Percentiles rank a stretch among this genome's conserved stretches.
Evolutionary conservation across 345 rosid genomes (phyloP).

Genomic region (Laguncularia racemosa): DNA sequence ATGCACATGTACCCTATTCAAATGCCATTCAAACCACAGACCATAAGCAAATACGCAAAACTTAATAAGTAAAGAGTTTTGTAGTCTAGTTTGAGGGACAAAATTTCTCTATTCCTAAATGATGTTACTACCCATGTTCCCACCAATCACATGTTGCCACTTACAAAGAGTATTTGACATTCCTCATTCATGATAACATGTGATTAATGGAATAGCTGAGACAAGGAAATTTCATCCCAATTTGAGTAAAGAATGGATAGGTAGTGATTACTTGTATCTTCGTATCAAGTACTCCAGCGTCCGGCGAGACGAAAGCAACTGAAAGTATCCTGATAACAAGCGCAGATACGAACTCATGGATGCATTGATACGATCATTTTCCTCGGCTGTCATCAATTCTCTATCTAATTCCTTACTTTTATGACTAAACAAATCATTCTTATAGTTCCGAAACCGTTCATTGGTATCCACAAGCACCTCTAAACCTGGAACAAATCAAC

Average conservation of each 20-base stretch:
- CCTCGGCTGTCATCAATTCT: constrained; percentile 54
- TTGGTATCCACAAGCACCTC: constrained; percentile 56
- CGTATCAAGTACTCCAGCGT: constrained; percentile 93
- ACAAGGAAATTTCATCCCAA: not conserved
- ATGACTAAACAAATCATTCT: constrained; percentile 60
- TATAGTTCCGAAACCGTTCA: constrained; percentile 59
- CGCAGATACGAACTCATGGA: constrained; percentile 53
- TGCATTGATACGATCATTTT: constrained; percentile 48
- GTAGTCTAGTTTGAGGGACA: too few relatives aligned
- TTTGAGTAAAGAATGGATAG: not conserved
- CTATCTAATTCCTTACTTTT: constrained; percentile 77
- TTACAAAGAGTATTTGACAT: too few relatives aligned
- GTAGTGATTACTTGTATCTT: constrained; percentile 60
- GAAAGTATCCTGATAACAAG: constrained; percentile 65
- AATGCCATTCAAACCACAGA: constrained; percentile 14
- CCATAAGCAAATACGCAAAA: not conserved
- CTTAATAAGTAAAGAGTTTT: too few relatives aligned
- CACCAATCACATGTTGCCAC: too few relatives aligned
- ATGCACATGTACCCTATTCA: constrained; percentile 62
- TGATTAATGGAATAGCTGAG: not conserved
- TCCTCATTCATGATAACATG: too few relatives aligned
- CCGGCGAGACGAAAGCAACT: constrained; percentile 46
- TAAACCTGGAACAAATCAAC: constrained; percentile 46
- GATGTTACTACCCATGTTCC: too few relatives aligned
- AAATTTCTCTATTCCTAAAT: too few relatives aligned